Base-by-base conservation (phyloP, 768 basidiomycete species). In the Tephrocybe sp. region DNA sequence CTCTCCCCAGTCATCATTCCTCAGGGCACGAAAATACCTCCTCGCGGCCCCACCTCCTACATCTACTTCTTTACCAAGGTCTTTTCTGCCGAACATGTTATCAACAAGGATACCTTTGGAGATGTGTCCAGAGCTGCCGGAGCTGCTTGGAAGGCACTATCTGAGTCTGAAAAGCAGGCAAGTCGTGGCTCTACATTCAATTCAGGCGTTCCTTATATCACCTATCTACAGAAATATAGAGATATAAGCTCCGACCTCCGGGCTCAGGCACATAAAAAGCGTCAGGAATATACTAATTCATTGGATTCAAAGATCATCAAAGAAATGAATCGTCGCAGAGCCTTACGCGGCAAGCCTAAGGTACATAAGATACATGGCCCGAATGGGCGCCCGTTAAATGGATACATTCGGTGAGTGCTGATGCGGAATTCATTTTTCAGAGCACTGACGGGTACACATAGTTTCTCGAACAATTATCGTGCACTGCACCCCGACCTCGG, bases 101-200 rank as follows among this genome's bases (percentile, higher is more conserved):
- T 37, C 5, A 45, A 10, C 9, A 3, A n/a, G 14, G 38, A 49
- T 17, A 20, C 18, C 14, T 39, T 62, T 14, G 0, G 0, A 9
- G n/a, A 14, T 8, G 30, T 6, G 15, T 3, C 20, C 5, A 53
- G 26, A n/a, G 47, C 46, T 9, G 21, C 14, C 18, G 24, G 25
- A 14, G 40, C n/a, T 30, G 45, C 52, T 3, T 77, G 75, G 76
- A 61, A 41, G 0, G 52, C 41, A 3, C 53, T 74, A n/a, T 53
- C 72, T 4, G 59, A 57, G 10, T 56, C 48, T 3, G 68, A 76
- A 50, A 76, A 68, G 45, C 58, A 73, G 57, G 75, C 73, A 28
- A 20, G 63, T 48, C 20, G 50, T 11, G 3, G n/a, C 24, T 32
- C 30, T 23, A 37, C n/a, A 14, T 2, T 8, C 21, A 23, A 21